Evolutionary conservation across 768 basidiomycete species (phyloP).

Genomic region (Mycena epipterygia): DNA sequence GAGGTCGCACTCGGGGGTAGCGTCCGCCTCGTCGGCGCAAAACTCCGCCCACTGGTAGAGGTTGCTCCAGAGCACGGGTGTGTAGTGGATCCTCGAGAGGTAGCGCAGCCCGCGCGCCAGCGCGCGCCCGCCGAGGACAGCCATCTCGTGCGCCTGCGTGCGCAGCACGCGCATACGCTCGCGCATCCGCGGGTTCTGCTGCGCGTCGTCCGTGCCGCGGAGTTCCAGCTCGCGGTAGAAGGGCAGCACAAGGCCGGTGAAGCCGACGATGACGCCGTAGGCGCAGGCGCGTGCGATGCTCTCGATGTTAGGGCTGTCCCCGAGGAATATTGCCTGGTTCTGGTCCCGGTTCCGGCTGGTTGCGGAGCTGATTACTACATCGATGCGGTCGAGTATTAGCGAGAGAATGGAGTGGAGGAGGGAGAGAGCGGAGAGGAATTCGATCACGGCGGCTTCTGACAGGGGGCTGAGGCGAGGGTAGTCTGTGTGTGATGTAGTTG

Average conservation of each 20-base stretch:
- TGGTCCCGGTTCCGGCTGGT: too few species aligned
- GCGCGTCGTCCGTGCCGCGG: constrained; percentile 22
- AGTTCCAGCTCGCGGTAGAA: constrained; percentile 19
- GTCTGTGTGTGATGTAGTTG: not conserved
- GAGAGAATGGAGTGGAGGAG: constrained; percentile 13
- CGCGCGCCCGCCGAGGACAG: not conserved
- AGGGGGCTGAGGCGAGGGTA: constrained; percentile 15
- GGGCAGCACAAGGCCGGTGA: constrained; percentile 3
- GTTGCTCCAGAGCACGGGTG: not conserved
- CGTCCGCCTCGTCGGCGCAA: constrained; percentile 8
- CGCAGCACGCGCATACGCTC: not conserved
- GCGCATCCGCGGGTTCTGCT: not conserved
- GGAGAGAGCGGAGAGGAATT: constrained; percentile 2
- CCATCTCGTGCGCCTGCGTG: constrained; percentile 15
- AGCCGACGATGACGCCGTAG: not conserved
- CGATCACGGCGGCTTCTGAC: constrained; percentile 18
- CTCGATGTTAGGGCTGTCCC: not conserved
- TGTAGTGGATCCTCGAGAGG: constrained; percentile 13
- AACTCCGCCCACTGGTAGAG: constrained; percentile 19
- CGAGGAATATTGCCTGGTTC: not conserved
- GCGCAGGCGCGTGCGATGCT: not conserved
- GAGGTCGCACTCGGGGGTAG: not conserved
- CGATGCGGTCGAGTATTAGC: not conserved
- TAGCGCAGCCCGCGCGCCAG: constrained; percentile 11
- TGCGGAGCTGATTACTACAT: not conserved